These are phyloP conservation scores for Cercospora sojina DNA, from an alignment of 2,329 filamentous ascomycete species.

Conservation along the genomic window DNA sequence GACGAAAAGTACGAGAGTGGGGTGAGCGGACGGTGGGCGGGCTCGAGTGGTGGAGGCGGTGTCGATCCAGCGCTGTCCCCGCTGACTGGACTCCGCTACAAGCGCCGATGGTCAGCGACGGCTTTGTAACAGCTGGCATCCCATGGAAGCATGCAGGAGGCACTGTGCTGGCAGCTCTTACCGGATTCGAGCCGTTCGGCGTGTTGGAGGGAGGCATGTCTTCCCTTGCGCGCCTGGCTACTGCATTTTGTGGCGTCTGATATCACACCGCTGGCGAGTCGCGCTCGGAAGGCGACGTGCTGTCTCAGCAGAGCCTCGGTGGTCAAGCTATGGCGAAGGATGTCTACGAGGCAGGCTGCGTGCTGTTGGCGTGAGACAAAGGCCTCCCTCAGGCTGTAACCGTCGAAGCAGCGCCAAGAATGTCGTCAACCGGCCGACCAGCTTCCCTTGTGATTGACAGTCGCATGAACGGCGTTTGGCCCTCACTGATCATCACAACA, in stretches of 20 bases:
- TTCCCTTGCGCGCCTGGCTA: background rate
- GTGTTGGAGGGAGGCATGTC: constrained; percentile 5
- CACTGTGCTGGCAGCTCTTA: background rate
- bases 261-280: background rate
- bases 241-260: background rate
- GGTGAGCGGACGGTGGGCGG: constrained; percentile 29
- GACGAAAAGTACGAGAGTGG: constrained; percentile 49
- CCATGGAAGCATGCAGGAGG: background rate
- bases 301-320: background rate
- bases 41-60: constrained; percentile 14
- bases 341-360: background rate
- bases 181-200: constrained; percentile 1
- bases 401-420: background rate
- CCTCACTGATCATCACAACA: background rate
- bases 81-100: background rate
- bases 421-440: background rate
- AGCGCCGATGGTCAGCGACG: background rate
- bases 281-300: background rate
- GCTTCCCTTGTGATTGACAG: background rate
- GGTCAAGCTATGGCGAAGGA: background rate
- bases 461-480: constrained; percentile 2
- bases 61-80: background rate
- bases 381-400: background rate
- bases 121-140: background rate
- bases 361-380: constrained; percentile 5